Evolutionary conservation across 1,284 basidiomycete genomes (phyloP).

Genomic region (Amylostereum chailletii): DNA sequence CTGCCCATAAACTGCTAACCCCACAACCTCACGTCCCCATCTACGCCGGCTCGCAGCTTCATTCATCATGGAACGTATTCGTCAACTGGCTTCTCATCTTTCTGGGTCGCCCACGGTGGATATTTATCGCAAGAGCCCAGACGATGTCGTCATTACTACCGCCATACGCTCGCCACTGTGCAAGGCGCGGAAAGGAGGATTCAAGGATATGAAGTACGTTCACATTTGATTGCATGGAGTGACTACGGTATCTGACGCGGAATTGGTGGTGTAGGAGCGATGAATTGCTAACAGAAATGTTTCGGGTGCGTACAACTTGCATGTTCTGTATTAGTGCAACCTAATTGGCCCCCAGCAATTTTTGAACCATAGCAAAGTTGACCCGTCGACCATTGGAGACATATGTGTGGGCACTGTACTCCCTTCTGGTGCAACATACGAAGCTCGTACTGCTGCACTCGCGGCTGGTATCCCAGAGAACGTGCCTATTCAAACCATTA

Average conservation of each 20-base stretch:
- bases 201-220: constrained; percentile 66
- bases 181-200: constrained; percentile 71
- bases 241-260: not conserved
- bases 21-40: not conserved
- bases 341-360: constrained; percentile 26
- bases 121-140: constrained; percentile 49
- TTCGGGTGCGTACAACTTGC: constrained; percentile 38
- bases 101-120: constrained; percentile 28
- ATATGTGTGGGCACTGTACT: constrained; percentile 73
- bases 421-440: constrained; percentile 51
- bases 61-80: constrained; percentile 42
- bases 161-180: constrained; percentile 70
- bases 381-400: constrained; percentile 67
- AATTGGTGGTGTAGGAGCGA: constrained; percentile 41
- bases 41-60: not conserved
- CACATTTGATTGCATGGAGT: not conserved
- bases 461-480: constrained; percentile 77
- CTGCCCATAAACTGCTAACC: no score
- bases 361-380: constrained; percentile 43
- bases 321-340: not conserved
- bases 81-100: constrained; percentile 58
- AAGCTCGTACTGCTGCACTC: constrained; percentile 66
- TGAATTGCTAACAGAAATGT: constrained; percentile 71
- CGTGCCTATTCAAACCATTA: constrained; percentile 69
- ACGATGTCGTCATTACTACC: constrained; percentile 77